Conservation (phyloP, 108 stramenopile species). For the Skeletonema costatum region DNA sequence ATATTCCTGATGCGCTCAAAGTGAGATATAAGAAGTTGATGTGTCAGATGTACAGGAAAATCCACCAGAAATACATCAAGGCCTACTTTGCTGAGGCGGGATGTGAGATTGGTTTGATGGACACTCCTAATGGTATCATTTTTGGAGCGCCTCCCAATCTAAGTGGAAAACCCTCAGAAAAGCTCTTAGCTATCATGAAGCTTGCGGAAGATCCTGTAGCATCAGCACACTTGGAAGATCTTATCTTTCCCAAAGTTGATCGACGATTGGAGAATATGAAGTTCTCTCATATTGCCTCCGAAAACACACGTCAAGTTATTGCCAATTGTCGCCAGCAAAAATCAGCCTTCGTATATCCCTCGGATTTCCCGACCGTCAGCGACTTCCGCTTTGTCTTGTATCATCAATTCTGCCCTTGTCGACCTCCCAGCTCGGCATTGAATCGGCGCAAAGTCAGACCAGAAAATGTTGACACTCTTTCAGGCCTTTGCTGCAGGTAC, state of each 20-base stretch:
- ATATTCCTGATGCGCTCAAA: neutral
- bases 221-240: neutral
- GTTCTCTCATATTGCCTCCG: conserved; percentile 7
- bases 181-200: neutral
- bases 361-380: conserved; percentile 6
- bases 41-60: neutral
- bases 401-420: conserved; percentile 15
- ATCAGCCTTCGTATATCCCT: neutral
- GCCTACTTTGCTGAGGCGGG: conserved; percentile 16
- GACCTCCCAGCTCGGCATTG: neutral
- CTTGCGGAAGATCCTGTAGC: neutral
- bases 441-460: neutral
- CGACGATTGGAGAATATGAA: neutral
- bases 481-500: conserved; percentile 5
- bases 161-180: conserved; percentile 3
- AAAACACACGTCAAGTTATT: conserved; percentile 7
- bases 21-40: neutral
- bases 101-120: conserved; percentile 13
- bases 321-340: neutral
- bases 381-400: conserved; percentile 10
- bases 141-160: conserved; percentile 13
- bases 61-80: conserved; percentile 4
- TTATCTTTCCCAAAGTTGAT: conserved; percentile 2
- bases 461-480: neutral
- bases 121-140: conserved; percentile 14